Conservation (phyloP, 441 rosid species). For the Dalechampia spathulata region DNA sequence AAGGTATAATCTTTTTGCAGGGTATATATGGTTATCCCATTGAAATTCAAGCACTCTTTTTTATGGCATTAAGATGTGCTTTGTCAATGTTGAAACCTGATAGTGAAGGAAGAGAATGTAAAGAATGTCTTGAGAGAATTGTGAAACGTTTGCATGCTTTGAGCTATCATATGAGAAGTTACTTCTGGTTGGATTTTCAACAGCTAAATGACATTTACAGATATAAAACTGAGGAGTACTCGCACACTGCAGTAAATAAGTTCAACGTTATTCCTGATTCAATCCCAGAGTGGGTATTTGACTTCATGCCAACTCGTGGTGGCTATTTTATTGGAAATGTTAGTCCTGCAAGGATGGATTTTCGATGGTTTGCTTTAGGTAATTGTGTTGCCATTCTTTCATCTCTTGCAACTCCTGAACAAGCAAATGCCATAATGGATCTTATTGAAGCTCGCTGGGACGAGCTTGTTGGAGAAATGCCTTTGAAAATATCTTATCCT, state of each 20-base stretch:
- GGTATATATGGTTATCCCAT: slow-evolving; percentile 93
- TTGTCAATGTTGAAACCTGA: slow-evolving; percentile 73
- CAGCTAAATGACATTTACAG: slow-evolving; percentile 89
- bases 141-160: slow-evolving; percentile 82
- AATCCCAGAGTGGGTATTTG: slow-evolving; percentile 92
- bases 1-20: slow-evolving; percentile 29
- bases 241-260: slow-evolving; percentile 92
- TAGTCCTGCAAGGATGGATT: slow-evolving; percentile 95
- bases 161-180: slow-evolving; percentile 81
- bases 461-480: slow-evolving; percentile 95
- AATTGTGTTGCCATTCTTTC: slow-evolving; percentile 80
- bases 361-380: slow-evolving; percentile 88
- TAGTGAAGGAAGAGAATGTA: slow-evolving; percentile 42
- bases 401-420: slow-evolving; percentile 88
- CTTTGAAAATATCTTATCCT: slow-evolving; percentile 78
- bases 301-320: slow-evolving; percentile 87
- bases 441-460: slow-evolving; percentile 90
- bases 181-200: slow-evolving; percentile 93
- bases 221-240: slow-evolving; percentile 92
- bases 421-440: slow-evolving; percentile 89
- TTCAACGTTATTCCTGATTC: slow-evolving; percentile 94
- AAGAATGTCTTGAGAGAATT: slow-evolving; percentile 70
- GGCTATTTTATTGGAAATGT: slow-evolving; percentile 94
- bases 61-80: slow-evolving; percentile 77
- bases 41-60: slow-evolving; percentile 90